Evolutionary conservation across 2,329 filamentous ascomycete species (phyloP), one percentile per base, ranked within the genome.

Genomic region (Scortechinia acanthostroma): DNA sequence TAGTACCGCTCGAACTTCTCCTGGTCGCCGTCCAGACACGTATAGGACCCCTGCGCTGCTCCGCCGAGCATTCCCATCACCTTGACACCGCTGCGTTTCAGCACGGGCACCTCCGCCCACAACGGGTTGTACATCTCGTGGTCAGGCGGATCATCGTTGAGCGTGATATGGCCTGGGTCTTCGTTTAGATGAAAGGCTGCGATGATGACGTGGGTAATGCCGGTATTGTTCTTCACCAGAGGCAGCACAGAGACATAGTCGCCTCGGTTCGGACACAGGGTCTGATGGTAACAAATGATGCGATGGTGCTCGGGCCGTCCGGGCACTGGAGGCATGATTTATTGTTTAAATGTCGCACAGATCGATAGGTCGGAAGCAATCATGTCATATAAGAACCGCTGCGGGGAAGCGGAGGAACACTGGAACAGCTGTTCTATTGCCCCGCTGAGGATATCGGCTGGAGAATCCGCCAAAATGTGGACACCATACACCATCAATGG

Each of bases 41-140:
- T 66, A 58, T 77, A 95, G 13, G 80, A 85, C 10, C 90, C 91
- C 48, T 76, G 74, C 0, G 88, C 89, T 2, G 90, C 89, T 15
- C 91, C 91, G 30, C 91, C 91, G 2, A 95, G 71, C 87, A 96
- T 93, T 45, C 80, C 88, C 58, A 95, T 73, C 13, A 95, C 80
- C 54, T 85, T 89, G 50, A 95, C 73, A 35, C 89, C 89, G 4
- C 74, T 73, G 2, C 75, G 76, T 59, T 93, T 85, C 4, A 95
- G 67, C 50, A 81, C 69, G 4, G 75, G 73, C 5, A 88, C 77
- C 61, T 96, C 91, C 19, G 75, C 75, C 89, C 90, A 96, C 25
- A 95, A 71, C 1, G 79, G 78, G 22, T 77, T 68, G 62, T 85
- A 91, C 51, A 79, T 75, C 3, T 77, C 62, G 52, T 87, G 66